Conservation (phyloP, 306 rosid genomes). For the Calophaca sinica region DNA sequence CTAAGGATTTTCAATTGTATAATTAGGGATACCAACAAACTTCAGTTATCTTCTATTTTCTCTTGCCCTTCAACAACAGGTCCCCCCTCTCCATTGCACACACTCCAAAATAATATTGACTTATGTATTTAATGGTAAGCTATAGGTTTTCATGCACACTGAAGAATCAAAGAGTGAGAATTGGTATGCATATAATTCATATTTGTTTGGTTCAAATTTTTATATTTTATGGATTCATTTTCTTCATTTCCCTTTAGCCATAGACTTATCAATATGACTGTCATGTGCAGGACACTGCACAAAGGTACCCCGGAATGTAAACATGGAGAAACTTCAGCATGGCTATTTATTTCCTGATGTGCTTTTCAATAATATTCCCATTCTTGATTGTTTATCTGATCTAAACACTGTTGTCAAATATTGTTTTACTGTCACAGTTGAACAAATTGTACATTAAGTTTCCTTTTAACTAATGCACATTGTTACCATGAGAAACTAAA, state of each 20-base stretch:
- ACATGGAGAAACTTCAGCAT: conserved; percentile 71
- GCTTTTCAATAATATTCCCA: conserved; percentile 13
- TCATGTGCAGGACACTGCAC: conserved; percentile 60
- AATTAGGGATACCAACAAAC: neutral
- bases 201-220: conserved; percentile 23
- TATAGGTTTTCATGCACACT: conserved; percentile 54
- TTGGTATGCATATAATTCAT: conserved; percentile 51
- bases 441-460: conserved; percentile 15
- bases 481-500: neutral
- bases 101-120: conserved; percentile 26
- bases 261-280: conserved; percentile 29
- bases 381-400: conserved; percentile 15
- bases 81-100: too few species aligned
- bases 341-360: conserved; percentile 85
- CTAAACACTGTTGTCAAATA: conserved; percentile 7
- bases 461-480: neutral
- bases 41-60: conserved; percentile 27
- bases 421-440: conserved; percentile 16
- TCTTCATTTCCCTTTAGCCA: conserved; percentile 11
- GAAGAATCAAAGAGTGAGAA: conserved; percentile 50
- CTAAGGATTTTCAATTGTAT: too few species aligned
- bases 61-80: neutral
- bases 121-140: conserved; percentile 17
- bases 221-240: neutral
- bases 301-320: conserved; percentile 67